Evolutionary conservation across 2,329 filamentous ascomycete genomes (phyloP), one percentile per base, ranked within the genome.

Genomic region (Penicillium sp.): DNA sequence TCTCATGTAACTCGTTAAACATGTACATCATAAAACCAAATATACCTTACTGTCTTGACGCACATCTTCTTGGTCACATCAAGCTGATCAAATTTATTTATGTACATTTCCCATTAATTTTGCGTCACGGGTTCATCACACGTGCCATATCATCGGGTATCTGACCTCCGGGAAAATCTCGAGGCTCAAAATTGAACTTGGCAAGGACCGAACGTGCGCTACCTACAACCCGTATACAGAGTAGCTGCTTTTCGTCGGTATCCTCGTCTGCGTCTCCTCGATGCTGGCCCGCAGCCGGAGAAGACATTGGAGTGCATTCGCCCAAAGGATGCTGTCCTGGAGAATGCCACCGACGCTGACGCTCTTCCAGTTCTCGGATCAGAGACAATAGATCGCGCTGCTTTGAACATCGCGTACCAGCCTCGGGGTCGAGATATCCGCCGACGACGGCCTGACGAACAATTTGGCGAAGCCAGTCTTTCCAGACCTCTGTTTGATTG

Each of bases 311-410:
- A 28, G 55, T 52, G 28, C 46, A 45, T 12, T 27, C 39, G 5
- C 48, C 24, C 2, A 59, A 38, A 3, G 62, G 60, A 39, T 61
- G 60, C 9, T 52, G 39, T 12, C 57, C 56, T 28, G 58, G 56
- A 37, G 52, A 52, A 62, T 75, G 72, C 67, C 69, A 72, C 48
- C 60, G 62, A 13, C 65, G 66, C 50, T 75, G 72, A 11, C 72
- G 68, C 29, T 64, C 53, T 41, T 73, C 71, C 46, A 74, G 59
- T 44, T 71, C 69, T 39, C 63, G 58, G 32, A 72, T 63, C 12
- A 74, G 61, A 7, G 63, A 61, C 5, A 71, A 52, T 2, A 74
- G 48, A 38, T 59, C 66, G 6, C 66, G 71, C 38, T 58, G 60
- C 43, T 59, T 58, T 8, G 63, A 62, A 54, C 64, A 70, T 33